Evolutionary conservation across 2,329 filamentous ascomycete species (phyloP), one percentile per base, ranked within the genome.

Genomic region (Diplodia mutila): DNA sequence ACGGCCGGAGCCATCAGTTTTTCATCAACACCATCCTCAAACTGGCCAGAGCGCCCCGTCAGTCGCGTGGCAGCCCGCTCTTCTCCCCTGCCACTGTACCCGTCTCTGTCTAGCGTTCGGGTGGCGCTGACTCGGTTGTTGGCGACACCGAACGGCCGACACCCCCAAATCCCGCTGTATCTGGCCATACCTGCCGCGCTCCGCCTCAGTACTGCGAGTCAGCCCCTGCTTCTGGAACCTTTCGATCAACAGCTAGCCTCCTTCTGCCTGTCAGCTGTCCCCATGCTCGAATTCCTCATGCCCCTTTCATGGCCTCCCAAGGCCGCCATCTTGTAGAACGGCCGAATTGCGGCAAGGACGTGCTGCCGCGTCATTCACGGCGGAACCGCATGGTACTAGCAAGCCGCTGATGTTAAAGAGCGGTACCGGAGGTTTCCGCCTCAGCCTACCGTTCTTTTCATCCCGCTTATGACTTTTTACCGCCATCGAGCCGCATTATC

Each of bases 11-110:
- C 54, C 54, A 34, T 12, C n/a, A 4, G 12, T n/a, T 9, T 32
- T 54, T n/a, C 52, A n/a, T 54, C 52, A 29, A 25, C 54, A 39
- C 53, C 53, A 39, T 57, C 53, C 53, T 23, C 11, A 16, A 4
- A 5, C 16, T 9, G 49, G 52, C 52, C 29, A 8, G 6, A 32
- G 29, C 29, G 29, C 18, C 32, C n/a, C 23, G 32, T 57, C 54
- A 21, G 29, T 34, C 52, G 54, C 54, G 54, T 57, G 54, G 54
- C 54, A 42, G 12, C 54, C 54, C 54, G 32, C 34, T 25, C 21
- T 21, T 6, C 18, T 57, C 54, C 27, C 27, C 5, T 54, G 1
- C 8, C 7, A 32, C 14, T 34, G 52, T 32, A 54, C 52, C 25
- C 34, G 18, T 5, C n/a, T 54, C 14, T 21, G 21, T 27, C 32